phyloP scores from a whole-genome alignment of 495 filamentous ascomycete species.

The Penicillium daleae region DNA sequence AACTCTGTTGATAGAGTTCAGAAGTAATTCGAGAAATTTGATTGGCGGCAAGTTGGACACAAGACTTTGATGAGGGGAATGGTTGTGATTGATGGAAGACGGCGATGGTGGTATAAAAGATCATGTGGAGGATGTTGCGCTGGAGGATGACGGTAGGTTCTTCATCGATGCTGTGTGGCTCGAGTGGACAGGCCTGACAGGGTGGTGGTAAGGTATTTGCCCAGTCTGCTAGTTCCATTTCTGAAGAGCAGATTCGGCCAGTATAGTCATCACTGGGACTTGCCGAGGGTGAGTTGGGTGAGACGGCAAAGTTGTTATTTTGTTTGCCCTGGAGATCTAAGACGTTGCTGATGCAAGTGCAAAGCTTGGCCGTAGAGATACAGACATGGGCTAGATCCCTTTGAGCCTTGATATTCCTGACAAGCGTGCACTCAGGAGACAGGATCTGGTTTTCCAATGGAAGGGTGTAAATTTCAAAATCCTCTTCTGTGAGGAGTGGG shows the following conservation, averaged over 20 bases:
- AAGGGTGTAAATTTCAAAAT: constrained; percentile 16
- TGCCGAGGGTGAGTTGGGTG: constrained; percentile 5
- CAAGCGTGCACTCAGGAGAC: neutral
- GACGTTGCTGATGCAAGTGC: constrained; percentile 20
- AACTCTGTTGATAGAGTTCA: constrained; percentile 13
- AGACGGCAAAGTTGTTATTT: neutral
- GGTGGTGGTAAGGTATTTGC: constrained; percentile 19
- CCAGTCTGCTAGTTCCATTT: constrained; percentile 22
- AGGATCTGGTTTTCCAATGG: neutral
- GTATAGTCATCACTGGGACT: constrained; percentile 2
- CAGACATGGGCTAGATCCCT: constrained; percentile 15
- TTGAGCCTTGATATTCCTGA: constrained; percentile 12
- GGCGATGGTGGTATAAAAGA: constrained; percentile 26
- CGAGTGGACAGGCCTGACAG: constrained; percentile 11
- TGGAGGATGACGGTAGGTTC: constrained; percentile 18
- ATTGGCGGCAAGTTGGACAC: constrained; percentile 21
- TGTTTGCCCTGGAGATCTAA: constrained; percentile 24
- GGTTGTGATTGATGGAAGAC: constrained; percentile 27
- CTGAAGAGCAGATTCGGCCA: constrained; percentile 8
- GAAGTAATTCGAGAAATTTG: constrained; percentile 25
- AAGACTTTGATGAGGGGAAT: constrained; percentile 23
- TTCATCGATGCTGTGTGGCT: constrained; percentile 6
- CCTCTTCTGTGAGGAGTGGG: constrained; percentile 15
- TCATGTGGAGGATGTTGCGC: constrained; percentile 24
- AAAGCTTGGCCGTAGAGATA: constrained; percentile 22